Percentiles rank a stretch among this genome's conserved stretches.
phyloP scores from a whole-genome alignment of 2,329 filamentous ascomycete genomes.

The Cladosporium austrohemisphaericum region DNA sequence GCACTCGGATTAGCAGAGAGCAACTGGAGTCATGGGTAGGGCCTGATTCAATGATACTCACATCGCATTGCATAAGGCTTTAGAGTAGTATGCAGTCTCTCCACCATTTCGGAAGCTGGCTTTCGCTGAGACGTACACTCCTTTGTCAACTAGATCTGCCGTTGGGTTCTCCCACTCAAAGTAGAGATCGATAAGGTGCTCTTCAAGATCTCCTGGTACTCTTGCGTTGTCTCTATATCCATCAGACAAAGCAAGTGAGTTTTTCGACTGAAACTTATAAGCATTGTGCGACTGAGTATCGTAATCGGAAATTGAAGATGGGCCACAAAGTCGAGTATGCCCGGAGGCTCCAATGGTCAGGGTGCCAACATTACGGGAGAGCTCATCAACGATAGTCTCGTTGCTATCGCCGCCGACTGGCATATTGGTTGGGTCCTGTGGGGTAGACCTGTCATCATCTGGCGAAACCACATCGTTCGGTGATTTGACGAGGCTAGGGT shows the following conservation, averaged over 20 bases:
- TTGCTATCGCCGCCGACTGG: not conserved
- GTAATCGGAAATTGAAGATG: not conserved
- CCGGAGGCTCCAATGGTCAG: not conserved
- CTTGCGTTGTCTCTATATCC: too few relatives aligned
- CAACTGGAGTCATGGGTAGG: too few relatives aligned
- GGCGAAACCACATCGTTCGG: too few relatives aligned
- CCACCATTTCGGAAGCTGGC: not conserved
- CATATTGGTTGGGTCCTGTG: too few relatives aligned
- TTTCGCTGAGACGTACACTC: not conserved
- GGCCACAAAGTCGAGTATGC: not conserved
- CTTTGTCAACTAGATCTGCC: not conserved
- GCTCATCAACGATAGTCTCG: not conserved
- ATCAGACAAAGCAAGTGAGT: too few relatives aligned
- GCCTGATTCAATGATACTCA: not conserved
- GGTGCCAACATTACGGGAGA: not conserved
- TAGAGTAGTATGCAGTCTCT: not conserved
- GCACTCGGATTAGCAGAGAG: not conserved
- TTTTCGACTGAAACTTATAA: too few relatives aligned
- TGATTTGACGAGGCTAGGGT: too few relatives aligned
- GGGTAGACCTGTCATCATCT: too few relatives aligned
- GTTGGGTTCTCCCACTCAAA: not conserved
- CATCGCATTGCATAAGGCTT: not conserved
- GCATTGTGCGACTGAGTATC: too few relatives aligned
- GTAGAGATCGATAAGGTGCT: not conserved
- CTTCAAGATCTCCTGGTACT: not conserved